Evolutionary conservation across 129 eudicot species (phyloP).

Genomic region (Flaveria sonorensis): DNA sequence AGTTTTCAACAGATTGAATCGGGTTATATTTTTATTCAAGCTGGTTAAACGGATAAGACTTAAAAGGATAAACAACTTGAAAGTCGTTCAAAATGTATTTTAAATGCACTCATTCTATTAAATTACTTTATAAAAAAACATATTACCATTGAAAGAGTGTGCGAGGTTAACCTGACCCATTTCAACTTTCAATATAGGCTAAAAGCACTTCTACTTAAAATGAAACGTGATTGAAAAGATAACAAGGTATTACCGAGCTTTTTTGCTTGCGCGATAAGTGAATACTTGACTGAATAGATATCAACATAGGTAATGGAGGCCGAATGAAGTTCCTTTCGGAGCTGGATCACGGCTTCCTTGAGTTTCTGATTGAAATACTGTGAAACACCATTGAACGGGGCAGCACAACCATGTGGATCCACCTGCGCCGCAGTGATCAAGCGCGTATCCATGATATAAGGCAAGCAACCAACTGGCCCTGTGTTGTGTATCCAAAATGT

Average conservation of each 20-base stretch:
- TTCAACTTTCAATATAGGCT: too few species aligned
- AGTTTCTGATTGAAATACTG: conserved; percentile 56
- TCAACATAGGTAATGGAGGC: conserved; percentile 81
- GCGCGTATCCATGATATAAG: conserved; percentile 60
- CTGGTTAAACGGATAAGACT: background rate
- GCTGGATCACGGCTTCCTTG: conserved; percentile 48
- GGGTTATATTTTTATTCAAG: background rate
- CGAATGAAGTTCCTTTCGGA: conserved; percentile 57
- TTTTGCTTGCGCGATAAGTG: conserved; percentile 60
- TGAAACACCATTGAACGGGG: conserved; percentile 62
- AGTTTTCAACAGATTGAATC: background rate
- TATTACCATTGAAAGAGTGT: too few species aligned
- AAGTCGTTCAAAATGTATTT: background rate
- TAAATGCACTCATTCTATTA: too few species aligned
- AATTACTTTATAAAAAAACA: background rate
- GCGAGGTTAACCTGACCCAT: too few species aligned
- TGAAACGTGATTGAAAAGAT: background rate
- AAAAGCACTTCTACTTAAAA: background rate
- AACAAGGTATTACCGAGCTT: conserved; percentile 48
- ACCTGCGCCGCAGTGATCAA: conserved; percentile 51
- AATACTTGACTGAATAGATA: conserved; percentile 64
- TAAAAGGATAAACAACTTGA: background rate
- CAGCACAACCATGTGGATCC: conserved; percentile 66
- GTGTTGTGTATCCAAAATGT: conserved; percentile 87
- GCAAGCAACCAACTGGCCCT: conserved; percentile 81